A percentile compares a stretch with the other conserved stretches of the same genome.
phyloP scores from a whole-genome alignment of 305 asterid species.

The Solanum aculeatissimum region DNA sequence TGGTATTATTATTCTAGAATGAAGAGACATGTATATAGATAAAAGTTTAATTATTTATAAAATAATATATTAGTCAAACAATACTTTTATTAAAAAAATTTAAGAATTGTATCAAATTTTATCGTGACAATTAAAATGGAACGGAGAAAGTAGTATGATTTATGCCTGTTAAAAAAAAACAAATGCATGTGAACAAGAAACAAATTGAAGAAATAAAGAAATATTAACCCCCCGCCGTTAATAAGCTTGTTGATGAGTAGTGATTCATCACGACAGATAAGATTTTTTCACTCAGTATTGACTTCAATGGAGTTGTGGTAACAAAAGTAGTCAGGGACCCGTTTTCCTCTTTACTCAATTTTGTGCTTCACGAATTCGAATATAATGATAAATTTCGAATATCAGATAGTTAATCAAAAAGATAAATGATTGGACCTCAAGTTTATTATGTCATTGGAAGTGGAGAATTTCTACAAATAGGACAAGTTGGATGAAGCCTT shows the following conservation, averaged over 20 bases:
- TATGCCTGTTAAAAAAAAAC: neutral
- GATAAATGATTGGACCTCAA: neutral
- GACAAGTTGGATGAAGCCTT: conserved; percentile 41
- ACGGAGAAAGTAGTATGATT: neutral
- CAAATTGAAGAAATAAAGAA: neutral
- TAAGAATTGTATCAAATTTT: too few species aligned
- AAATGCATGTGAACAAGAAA: neutral
- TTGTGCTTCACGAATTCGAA: neutral
- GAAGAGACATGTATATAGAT: too few species aligned
- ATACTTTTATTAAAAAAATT: too few species aligned
- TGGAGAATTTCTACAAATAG: conserved; percentile 49
- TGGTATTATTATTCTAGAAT: too few species aligned
- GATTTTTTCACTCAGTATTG: neutral
- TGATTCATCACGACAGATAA: neutral
- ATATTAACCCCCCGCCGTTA: neutral
- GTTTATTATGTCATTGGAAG: neutral
- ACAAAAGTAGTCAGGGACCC: fast-evolving
- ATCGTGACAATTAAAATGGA: too few species aligned
- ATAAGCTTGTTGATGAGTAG: neutral
- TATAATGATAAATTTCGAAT: neutral
- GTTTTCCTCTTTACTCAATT: neutral
- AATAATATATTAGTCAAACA: too few species aligned
- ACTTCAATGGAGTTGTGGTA: neutral
- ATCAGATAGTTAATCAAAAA: neutral
- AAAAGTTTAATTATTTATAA: too few species aligned